phyloP scores from a whole-genome alignment of 208 protist species.

The Leishmania tarentolae region DNA sequence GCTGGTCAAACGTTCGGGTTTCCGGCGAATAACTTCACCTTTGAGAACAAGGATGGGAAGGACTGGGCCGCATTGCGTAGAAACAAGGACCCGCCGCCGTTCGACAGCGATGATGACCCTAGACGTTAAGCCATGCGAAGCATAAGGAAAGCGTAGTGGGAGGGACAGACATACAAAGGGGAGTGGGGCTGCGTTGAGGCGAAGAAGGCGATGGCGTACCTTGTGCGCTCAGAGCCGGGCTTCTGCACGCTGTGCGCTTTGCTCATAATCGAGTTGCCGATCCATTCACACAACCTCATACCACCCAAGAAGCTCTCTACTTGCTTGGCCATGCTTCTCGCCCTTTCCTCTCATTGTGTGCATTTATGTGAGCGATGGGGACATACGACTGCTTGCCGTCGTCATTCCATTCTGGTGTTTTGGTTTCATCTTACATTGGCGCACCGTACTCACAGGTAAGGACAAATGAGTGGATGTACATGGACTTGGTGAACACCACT shows the following conservation, averaged over 20 bases:
- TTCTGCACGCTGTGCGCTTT: not conserved
- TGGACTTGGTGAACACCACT: not conserved
- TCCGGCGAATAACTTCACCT: constrained; percentile 87
- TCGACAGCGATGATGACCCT: constrained; percentile 66
- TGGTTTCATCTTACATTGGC: not conserved
- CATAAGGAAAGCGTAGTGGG: not conserved
- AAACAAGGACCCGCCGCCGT: constrained; percentile 56
- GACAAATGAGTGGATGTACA: not conserved
- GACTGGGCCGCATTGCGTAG: constrained; percentile 40
- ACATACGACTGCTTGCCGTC: not conserved
- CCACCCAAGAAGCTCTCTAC: not conserved
- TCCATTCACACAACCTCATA: not conserved
- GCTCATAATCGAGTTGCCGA: not conserved
- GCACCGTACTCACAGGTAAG: not conserved
- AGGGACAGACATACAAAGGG: not conserved
- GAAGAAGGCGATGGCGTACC: not conserved
- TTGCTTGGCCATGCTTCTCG: not conserved
- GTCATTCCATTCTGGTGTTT: not conserved
- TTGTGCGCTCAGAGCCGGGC: not conserved
- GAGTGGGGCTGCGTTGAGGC: not conserved
- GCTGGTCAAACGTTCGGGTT: constrained; percentile 86
- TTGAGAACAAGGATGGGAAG: constrained; percentile 62
- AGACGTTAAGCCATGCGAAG: not conserved
- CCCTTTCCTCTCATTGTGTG: not conserved
- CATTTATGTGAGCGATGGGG: not conserved